A percentile compares a stretch with the other conserved stretches of the same genome.
Conservation (phyloP, 148 eudicot genomes). For the Vaccinium macrocarpon region DNA sequence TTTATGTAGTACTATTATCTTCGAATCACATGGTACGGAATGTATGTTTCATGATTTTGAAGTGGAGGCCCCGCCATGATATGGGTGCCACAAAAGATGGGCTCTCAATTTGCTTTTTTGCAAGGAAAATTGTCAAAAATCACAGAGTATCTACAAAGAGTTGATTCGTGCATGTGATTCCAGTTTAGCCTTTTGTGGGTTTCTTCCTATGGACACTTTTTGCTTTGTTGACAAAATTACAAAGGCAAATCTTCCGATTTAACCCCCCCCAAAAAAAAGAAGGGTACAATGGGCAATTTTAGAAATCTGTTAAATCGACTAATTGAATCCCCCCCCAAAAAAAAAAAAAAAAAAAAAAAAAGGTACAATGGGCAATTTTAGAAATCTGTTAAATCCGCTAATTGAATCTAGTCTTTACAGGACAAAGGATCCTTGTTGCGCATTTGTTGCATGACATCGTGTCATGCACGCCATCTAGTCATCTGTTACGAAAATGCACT, state of each 20-base stretch:
- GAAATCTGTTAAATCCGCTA: not conserved
- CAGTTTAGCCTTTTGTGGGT: not conserved
- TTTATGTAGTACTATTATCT: not conserved
- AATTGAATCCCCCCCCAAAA: no score
- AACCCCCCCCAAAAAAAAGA: no score
- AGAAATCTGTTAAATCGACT: not conserved
- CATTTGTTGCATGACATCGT: no score
- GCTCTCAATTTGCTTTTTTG: constrained; percentile 17
- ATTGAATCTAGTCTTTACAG: no score
- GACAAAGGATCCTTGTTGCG: no score
- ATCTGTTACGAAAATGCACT: no score
- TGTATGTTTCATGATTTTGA: constrained; percentile 15
- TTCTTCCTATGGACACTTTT: constrained; percentile 5
- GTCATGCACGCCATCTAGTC: no score
- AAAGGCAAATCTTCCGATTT: not conserved
- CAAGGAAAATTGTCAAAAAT: constrained; percentile 17
- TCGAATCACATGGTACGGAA: constrained; percentile 55
- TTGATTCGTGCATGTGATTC: constrained; percentile 34
- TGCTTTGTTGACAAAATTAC: constrained; percentile 18
- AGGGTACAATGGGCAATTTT: no score
- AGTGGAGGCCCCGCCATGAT: constrained; percentile 7
- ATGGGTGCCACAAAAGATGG: constrained; percentile 26
- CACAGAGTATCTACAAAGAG: constrained; percentile 17
- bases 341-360: no score
- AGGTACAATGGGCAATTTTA: no score